Base-by-base conservation (phyloP, 1,284 basidiomycete species). In the Amylostereum areolatum region DNA sequence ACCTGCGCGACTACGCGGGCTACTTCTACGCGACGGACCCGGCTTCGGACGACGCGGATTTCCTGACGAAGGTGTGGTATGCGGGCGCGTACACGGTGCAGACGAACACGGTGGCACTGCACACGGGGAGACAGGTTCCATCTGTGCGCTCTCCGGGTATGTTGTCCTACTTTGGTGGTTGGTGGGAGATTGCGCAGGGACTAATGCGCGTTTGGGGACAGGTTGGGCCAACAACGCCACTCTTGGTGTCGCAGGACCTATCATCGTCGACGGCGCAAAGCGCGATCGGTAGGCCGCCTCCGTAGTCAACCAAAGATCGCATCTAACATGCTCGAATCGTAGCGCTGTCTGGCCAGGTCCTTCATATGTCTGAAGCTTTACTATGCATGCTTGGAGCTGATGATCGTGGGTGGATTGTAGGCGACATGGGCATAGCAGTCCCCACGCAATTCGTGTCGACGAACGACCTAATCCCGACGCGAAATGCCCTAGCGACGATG, bases 371-470 rank as follows among this genome's bases (percentile, higher is more conserved):
- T n/a, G n/a, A n/a, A n/a, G n/a, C n/a, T n/a, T n/a, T n/a, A n/a
- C n/a, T n/a, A n/a, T n/a, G 52, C 66, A 52, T 4, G 27, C n/a
- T 31, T 7, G 11, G n/a, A n/a, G n/a, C n/a, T n/a, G n/a, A n/a
- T n/a, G n/a, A n/a, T n/a, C n/a, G n/a, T n/a, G n/a, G n/a, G n/a
- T n/a, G n/a, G n/a, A n/a, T n/a, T n/a, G n/a, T n/a, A 74, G 75
- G 77, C 42, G 79, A 82, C 56, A 82, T 81, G 79, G 80, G 80
- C 8, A 78, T 82, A 28, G 79, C 79, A 0, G 79, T 80, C 3
- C 79, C 80, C 0, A 74, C 80, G 0, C 73, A 77, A 55, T 81
- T 81, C 54, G 80, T 81, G 1, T 80, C 78, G 0, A 81, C 78
- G 0, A 76, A 78, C 55, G 79, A 81, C 52, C 69, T 81, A 2